Evolutionary conservation across 345 rosid species (phyloP).

Genomic region (Sapria himalayana): DNA sequence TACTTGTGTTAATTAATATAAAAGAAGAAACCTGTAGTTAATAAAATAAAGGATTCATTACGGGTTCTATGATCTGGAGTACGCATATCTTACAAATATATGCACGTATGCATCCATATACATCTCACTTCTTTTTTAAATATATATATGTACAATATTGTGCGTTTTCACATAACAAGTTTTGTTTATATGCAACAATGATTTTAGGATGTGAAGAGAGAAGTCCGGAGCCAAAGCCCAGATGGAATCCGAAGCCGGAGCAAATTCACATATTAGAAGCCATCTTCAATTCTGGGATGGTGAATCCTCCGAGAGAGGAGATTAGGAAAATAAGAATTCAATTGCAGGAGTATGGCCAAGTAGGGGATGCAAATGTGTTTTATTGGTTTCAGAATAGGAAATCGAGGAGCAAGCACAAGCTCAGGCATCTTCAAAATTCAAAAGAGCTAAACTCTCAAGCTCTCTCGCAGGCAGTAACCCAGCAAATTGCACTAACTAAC

Average conservation of each 20-base stretch:
- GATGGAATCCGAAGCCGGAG: slow-evolving; percentile 99
- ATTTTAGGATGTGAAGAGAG: slow-evolving; percentile 63
- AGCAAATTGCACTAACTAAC: slow-evolving; percentile 8
- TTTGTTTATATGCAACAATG: slow-evolving; percentile 3
- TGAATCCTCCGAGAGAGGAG: slow-evolving; percentile 96
- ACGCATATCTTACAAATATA: no score
- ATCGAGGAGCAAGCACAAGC: slow-evolving; percentile 91
- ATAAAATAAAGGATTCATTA: no score
- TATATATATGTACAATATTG: no score
- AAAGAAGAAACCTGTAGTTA: no score
- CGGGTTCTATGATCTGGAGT: no score
- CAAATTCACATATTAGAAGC: slow-evolving; percentile 89
- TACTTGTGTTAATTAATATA: no score
- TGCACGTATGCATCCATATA: no score
- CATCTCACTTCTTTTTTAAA: no score
- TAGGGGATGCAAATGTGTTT: slow-evolving; percentile 92
- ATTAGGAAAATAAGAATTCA: slow-evolving; percentile 77
- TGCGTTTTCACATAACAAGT: no score
- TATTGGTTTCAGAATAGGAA: slow-evolving; percentile 99
- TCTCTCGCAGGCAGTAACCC: slow-evolving; percentile 7
- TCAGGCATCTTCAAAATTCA: slow-evolving; percentile 51
- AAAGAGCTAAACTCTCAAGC: slow-evolving; percentile 21
- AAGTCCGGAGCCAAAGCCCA: slow-evolving; percentile 88
- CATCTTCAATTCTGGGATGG: slow-evolving; percentile 96
- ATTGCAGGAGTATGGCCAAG: slow-evolving; percentile 88